phyloP scores from a whole-genome alignment of 192 early-diverging fungal species.

The Coemansia sp. region DNA sequence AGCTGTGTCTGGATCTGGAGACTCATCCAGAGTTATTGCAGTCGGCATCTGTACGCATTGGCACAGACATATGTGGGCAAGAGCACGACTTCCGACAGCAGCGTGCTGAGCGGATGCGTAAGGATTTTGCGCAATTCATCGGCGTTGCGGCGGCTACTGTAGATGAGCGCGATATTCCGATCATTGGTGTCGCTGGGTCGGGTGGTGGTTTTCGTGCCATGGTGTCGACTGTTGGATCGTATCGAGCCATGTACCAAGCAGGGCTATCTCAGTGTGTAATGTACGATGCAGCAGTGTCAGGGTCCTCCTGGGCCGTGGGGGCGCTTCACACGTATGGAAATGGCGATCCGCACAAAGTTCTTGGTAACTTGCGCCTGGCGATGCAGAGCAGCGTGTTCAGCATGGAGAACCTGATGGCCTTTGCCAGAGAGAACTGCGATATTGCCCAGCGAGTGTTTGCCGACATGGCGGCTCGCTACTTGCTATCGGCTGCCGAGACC shows the following conservation, averaged over 20 bases:
- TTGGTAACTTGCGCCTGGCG: constrained; percentile 57
- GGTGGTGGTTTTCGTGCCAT: constrained; percentile 86
- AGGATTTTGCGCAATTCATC: constrained; percentile 77
- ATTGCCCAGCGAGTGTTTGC: constrained; percentile 46
- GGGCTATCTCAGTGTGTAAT: constrained; percentile 68
- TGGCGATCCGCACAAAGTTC: constrained; percentile 40
- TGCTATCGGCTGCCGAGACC: constrained; percentile 12
- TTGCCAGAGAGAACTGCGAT: constrained; percentile 32
- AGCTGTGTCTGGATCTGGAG: constrained; percentile 25
- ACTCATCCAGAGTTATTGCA: constrained; percentile 35
- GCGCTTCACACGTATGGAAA: constrained; percentile 40
- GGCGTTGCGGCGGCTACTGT: constrained; percentile 64
- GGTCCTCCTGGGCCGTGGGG: constrained; percentile 42
- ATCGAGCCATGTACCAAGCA: constrained; percentile 63
- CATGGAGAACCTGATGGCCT: constrained; percentile 26
- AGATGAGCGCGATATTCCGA: constrained; percentile 66
- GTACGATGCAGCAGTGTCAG: constrained; percentile 67
- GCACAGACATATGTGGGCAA: constrained; percentile 25
- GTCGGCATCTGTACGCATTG: constrained; percentile 30
- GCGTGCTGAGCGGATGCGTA: constrained; percentile 50
- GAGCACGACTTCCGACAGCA: constrained; percentile 28
- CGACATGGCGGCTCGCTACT: constrained; percentile 45
- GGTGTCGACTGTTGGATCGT: constrained; percentile 69
- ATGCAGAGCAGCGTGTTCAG: constrained; percentile 63
- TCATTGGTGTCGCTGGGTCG: constrained; percentile 70